Percentiles rank a stretch among this genome's conserved stretches.
These are phyloP conservation scores for Aspergillus avenaceus DNA, from an alignment of 495 filamentous ascomycete genomes.

Conservation along the genomic window DNA sequence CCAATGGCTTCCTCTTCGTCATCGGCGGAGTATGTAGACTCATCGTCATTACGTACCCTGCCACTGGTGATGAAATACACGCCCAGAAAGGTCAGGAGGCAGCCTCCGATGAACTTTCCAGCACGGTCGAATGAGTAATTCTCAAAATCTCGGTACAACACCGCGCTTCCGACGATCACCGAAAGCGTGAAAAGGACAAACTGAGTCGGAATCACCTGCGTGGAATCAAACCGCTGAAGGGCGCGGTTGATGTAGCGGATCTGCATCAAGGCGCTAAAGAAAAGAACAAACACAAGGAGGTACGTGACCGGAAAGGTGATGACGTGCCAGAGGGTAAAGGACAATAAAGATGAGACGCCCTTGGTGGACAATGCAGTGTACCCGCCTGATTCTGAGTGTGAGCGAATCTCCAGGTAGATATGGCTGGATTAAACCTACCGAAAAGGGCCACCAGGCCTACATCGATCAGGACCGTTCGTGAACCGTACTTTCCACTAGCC, in stretches of 20 bases:
- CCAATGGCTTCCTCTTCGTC: slow-evolving; percentile 49
- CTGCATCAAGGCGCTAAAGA: slow-evolving; percentile 86
- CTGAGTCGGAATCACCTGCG: slow-evolving; percentile 93
- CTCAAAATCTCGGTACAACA: slow-evolving; percentile 92
- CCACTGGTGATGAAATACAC: slow-evolving; percentile 88
- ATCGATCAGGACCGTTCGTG: slow-evolving; percentile 84
- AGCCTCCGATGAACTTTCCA: slow-evolving; percentile 83
- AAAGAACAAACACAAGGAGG: slow-evolving; percentile 68
- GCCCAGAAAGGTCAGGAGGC: slow-evolving; percentile 84
- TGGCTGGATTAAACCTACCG: slow-evolving; percentile 50
- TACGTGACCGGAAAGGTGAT: slow-evolving; percentile 92
- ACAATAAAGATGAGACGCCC: slow-evolving; percentile 90
- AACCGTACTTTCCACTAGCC: slow-evolving; percentile 77
- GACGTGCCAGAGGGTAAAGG: slow-evolving; percentile 78
- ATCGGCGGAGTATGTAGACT: slow-evolving; percentile 42
- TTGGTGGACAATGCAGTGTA: slow-evolving; percentile 96
- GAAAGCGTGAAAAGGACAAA: slow-evolving; percentile 95
- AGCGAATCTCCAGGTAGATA: slow-evolving; percentile 19
- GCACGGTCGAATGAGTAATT: slow-evolving; percentile 64
- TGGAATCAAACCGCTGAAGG: slow-evolving; percentile 90
- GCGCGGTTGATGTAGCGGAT: slow-evolving; percentile 95
- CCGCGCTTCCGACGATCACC: slow-evolving; percentile 88
- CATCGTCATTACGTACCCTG: slow-evolving; percentile 38
- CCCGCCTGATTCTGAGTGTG: slow-evolving; percentile 54
- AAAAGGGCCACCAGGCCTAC: slow-evolving; percentile 89